Evolutionary conservation across 441 rosid species (phyloP), one percentile per base, ranked within the genome.

Genomic region (Brassica balearica): DNA sequence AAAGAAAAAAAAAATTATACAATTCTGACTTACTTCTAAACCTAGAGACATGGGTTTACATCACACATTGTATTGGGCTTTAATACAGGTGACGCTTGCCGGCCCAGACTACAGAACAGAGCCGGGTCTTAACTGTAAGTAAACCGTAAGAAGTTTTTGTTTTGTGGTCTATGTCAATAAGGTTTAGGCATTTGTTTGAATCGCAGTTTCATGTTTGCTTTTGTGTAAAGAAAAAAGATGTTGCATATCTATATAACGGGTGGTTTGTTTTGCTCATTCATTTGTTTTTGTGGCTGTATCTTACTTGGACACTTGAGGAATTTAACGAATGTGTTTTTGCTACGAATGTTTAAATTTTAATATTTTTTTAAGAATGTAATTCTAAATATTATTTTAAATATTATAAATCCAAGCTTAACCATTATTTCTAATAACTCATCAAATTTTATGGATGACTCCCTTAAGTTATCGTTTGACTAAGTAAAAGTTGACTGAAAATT

Each of bases 81-180:
- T 25, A 25, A 25, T 71, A 58, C 88, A 95, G 97, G 91, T 92
- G 65, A 85, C 80, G 68, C 97, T 95, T 25, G 90, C 89, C 0
- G 99, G 98, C 5, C 99, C 99, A 9, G 97, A 92, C 8, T 93
- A 91, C 83, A 85, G 92, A 88, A 77, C 92, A 68, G 82, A 79
- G 70, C 38, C 71, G 23, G 74, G 25, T 60, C 69, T 51, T 60
- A 59, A 38, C 46, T 66, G 64, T 43, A 63, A 67, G 64, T 67
- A 48, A 19, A 67, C 34, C 17, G 56, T 73, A 67, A 58, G 77
- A 72, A 72, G 56, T 38, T 72, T 32, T 56, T 72, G 67, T 72
- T 66, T 48, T 72, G 77, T 67, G 60, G 77, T 65, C 46, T 72
- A 12, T 34, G 3, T 34, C 14, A 9, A 4, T 58, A 56, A 29